Evolutionary conservation across 805 yeast species (phyloP), one percentile per base, ranked within the genome.

Genomic region (Helenozyma rhizophorensis): DNA sequence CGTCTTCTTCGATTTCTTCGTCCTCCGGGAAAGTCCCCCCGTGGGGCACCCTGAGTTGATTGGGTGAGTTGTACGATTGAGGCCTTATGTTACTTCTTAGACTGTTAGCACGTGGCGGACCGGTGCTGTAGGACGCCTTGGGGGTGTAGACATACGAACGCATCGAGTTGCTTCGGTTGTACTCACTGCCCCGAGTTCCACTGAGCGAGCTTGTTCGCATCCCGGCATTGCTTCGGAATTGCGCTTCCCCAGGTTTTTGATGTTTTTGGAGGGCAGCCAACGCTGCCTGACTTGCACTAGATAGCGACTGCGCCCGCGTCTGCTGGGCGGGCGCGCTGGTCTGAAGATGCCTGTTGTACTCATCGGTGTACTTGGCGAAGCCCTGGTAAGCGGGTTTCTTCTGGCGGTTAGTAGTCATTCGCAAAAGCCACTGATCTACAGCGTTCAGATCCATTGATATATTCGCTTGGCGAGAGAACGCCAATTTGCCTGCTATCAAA

Each of bases 271-370:
- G 44, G 1, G 70, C 70, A 2, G 69, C 70, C 29, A 52, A 39
- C 1, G 70, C 72, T 6, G 70, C 71, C 37, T 50, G 58, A 13
- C 69, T 68, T 15, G 70, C 70, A 31, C 52, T 51, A 15, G 50
- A 40, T 14, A 57, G 45, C 18, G 62, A 56, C 25, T 48, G 53
- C 9, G 48, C 40, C 21, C 62, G 30, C 25, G 34, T 35, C 2
- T 37, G 53, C 58, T 4, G 45, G 45, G 14, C 50, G 41, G 27
- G 40, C 29, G 29, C 15, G 26, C 29, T 21, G 23, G 35, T 9
- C 16, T 30, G 41, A 12, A 50, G 39, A 27, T 48, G 50, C 6
- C 48, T 33, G 28, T 50, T 43, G 28, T 53, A 32, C 33, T 58
- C 62, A 10, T 53, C 55, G 12, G 49, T 41, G 40, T 62, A 62